These are phyloP conservation scores for Leccinum olivaceopallidum DNA, from an alignment of 768 basidiomycete genomes.

Conservation along the genomic window DNA sequence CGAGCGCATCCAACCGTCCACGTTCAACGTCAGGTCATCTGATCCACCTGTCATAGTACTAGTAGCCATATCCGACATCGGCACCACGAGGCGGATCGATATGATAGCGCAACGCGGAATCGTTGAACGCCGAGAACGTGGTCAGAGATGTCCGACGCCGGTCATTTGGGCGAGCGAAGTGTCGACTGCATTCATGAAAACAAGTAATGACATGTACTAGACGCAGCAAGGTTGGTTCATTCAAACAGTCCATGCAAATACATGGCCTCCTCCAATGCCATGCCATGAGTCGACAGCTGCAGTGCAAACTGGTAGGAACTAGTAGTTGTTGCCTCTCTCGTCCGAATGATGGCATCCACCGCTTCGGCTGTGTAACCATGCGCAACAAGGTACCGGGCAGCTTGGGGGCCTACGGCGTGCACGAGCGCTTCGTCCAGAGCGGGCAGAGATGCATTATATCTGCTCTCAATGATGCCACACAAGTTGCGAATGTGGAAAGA, in stretches of 20 bases:
- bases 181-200: no score
- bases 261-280: neutral
- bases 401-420: neutral
- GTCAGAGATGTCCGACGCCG: slow-evolving; percentile 6
- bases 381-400: neutral
- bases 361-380: neutral
- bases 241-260: neutral
- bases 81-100: slow-evolving; percentile 65
- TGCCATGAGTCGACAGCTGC: neutral
- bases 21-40: no score
- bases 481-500: neutral
- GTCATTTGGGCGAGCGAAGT: no score
- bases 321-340: neutral
- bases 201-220: no score
- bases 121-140: slow-evolving; percentile 59
- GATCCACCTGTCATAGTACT: slow-evolving; percentile 38
- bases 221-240: neutral
- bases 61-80: slow-evolving; percentile 61
- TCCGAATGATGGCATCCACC: neutral
- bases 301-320: neutral
- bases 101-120: slow-evolving; percentile 73
- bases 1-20: no score
- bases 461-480: neutral
- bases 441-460: neutral
- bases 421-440: neutral